These are phyloP conservation scores for Diaporthe ilicicola DNA, from an alignment of 2,329 filamentous ascomycete species.

Conservation along the genomic window DNA sequence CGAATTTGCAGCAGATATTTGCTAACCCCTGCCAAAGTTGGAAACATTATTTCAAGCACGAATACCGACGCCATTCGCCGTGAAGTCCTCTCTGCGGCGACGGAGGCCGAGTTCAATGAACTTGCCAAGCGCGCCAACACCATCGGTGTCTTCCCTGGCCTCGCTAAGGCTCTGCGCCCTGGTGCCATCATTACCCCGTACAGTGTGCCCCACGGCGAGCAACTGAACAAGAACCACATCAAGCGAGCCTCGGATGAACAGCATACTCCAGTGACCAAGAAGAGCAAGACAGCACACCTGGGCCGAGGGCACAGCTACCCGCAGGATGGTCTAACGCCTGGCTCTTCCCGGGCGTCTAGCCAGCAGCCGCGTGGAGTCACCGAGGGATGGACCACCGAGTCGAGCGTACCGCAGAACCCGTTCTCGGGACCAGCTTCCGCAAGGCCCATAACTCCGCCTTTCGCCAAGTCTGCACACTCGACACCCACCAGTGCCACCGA, in stretches of 20 bases:
- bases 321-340: neutral
- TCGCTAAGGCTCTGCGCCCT: neutral
- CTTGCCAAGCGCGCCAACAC: neutral
- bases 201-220: neutral
- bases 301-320: neutral
- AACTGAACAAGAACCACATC: neutral
- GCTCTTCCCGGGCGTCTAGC: neutral
- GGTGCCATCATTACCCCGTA: neutral
- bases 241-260: neutral
- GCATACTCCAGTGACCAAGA: neutral
- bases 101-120: neutral
- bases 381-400: neutral
- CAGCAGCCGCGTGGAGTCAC: neutral
- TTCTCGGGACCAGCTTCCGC: neutral
- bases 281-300: neutral
- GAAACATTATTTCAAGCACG: neutral
- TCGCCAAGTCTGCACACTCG: neutral
- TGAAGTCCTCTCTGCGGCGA: neutral
- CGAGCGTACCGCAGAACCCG: neutral
- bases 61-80: neutral
- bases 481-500: neutral
- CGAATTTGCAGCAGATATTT: neutral
- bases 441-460: neutral
- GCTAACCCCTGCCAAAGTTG: constrained; percentile 7
- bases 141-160: neutral